phyloP scores from a whole-genome alignment of 2,329 filamentous ascomycete genomes.

The Apiospora hydei region DNA sequence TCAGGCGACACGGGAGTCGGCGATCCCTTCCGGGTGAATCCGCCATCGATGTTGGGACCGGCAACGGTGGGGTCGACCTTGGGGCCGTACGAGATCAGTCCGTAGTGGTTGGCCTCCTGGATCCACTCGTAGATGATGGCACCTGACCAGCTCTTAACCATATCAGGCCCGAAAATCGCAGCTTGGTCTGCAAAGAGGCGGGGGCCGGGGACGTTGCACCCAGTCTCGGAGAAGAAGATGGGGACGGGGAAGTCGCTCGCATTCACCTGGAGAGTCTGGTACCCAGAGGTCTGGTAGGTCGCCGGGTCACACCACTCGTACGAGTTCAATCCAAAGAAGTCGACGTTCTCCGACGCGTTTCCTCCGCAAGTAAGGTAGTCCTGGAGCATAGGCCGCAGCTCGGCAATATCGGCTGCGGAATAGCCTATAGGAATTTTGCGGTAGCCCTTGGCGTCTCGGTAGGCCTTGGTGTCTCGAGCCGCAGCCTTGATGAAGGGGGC shows the following conservation, averaged over 20 bases:
- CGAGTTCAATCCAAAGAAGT: constrained; percentile 72
- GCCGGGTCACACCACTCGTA: constrained; percentile 73
- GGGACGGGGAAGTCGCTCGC: constrained; percentile 72
- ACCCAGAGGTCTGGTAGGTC: constrained; percentile 66
- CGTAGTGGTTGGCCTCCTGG: constrained; percentile 69
- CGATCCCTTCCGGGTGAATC: constrained; percentile 74
- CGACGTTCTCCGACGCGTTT: constrained; percentile 62
- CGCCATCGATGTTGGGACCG: constrained; percentile 65
- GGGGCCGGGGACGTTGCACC: constrained; percentile 72
- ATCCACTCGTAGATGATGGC: constrained; percentile 81
- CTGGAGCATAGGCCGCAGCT: constrained; percentile 55
- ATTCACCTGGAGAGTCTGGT: constrained; percentile 64
- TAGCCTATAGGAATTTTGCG: constrained; percentile 77
- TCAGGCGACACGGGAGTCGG: constrained; percentile 78
- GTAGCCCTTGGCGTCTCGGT: constrained; percentile 75
- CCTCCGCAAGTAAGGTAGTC: constrained; percentile 72
- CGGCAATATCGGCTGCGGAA: constrained; percentile 79
- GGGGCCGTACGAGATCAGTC: constrained; percentile 75
- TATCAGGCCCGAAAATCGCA: constrained; percentile 71
- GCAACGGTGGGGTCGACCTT: constrained; percentile 59
- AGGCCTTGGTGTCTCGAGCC: constrained; percentile 78
- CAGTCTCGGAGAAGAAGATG: constrained; percentile 80
- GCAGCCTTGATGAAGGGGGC: constrained; percentile 74
- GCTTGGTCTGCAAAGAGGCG: constrained; percentile 77
- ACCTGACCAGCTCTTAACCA: constrained; percentile 67